These are phyloP conservation scores for Moringa oleifera DNA, from an alignment of 345 rosid species.

Conservation along the genomic window DNA sequence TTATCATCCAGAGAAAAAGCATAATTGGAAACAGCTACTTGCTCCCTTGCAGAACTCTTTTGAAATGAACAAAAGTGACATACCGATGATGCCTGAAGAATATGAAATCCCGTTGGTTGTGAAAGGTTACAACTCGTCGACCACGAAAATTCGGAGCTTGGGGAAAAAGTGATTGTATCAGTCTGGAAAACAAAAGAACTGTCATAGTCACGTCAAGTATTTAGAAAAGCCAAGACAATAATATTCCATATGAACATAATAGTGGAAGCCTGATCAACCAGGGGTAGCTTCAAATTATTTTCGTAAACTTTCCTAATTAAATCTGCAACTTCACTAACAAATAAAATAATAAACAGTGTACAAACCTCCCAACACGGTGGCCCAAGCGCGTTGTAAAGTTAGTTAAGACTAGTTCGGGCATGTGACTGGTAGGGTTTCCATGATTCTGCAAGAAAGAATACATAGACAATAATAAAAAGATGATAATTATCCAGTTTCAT, in stretches of 20 bases:
- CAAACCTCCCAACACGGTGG: conserved; percentile 84
- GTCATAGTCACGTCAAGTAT: too few species aligned
- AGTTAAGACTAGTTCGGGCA: conserved; percentile 78
- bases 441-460: conserved; percentile 52
- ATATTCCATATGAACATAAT: too few species aligned
- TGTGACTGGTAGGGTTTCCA: conserved; percentile 90
- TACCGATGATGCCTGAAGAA: conserved; percentile 96
- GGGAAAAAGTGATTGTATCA: conserved; percentile 80
- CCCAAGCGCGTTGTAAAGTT: conserved; percentile 93
- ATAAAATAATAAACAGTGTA: conserved; percentile 5
- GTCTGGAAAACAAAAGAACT: conserved; percentile 31
- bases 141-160: conserved; percentile 82
- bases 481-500: not conserved
- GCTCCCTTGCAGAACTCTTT: not conserved
- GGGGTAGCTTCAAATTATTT: too few species aligned
- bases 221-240: too few species aligned
- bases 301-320: too few species aligned
- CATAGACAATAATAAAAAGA: too few species aligned
- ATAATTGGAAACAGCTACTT: not conserved
- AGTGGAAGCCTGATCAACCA: too few species aligned
- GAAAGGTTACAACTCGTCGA: conserved; percentile 88
- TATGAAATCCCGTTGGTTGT: conserved; percentile 92
- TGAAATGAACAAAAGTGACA: conserved; percentile 7
- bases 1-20: not conserved
- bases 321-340: not conserved